Evolutionary conservation across 345 rosid species (phyloP).

Genomic region (Reutealis trisperma): DNA sequence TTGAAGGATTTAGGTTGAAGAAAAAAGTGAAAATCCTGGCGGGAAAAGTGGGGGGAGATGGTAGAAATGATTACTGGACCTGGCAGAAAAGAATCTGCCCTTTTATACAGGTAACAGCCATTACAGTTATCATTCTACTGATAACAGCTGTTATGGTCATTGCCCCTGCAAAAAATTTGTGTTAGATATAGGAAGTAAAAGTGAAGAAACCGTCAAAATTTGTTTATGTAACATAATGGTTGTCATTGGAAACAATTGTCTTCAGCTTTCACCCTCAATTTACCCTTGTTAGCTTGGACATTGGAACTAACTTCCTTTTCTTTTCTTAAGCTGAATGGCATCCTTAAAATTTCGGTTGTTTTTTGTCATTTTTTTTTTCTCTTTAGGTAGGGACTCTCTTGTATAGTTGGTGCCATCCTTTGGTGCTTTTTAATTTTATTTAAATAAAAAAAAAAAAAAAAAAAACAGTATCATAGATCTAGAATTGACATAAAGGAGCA

Average conservation of each 20-base stretch:
- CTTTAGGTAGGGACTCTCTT: background rate
- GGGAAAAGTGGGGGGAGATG: background rate
- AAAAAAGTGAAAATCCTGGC: background rate
- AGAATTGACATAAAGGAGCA: background rate
- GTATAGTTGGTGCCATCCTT: background rate
- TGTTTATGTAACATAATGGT: too few species aligned
- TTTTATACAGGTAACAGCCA: background rate
- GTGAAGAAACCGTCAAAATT: background rate
- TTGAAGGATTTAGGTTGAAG: background rate
- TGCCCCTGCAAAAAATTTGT: background rate
- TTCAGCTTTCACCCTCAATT: too few species aligned
- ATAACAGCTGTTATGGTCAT: background rate
- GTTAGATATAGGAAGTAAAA: background rate
- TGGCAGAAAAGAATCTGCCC: background rate
- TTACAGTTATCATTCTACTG: background rate
- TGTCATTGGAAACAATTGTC: too few species aligned
- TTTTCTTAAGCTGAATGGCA: background rate
- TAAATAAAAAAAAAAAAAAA: background rate
- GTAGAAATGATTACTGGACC: background rate
- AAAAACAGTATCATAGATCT: background rate
- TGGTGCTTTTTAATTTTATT: background rate
- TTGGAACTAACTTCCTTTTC: background rate
- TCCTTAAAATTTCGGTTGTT: background rate
- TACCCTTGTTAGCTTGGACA: background rate
- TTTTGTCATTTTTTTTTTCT: background rate